These are phyloP conservation scores for Komagataella pastoris DNA, from an alignment of 805 yeast species.

Conservation along the genomic window DNA sequence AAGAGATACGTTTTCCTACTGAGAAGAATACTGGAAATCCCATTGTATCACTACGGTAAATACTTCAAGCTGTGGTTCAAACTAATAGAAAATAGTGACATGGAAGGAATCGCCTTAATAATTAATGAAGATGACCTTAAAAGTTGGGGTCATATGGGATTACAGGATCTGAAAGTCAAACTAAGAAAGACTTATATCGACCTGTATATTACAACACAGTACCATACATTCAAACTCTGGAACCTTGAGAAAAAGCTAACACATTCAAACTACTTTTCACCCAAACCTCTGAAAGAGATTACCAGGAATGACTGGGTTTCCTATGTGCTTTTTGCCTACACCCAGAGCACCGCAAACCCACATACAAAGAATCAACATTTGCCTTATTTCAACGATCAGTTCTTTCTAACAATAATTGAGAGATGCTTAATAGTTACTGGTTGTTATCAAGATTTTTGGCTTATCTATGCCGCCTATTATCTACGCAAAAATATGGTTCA, in stretches of 20 bases:
- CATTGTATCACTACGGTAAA: constrained; percentile 37
- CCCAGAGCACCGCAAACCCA: neutral
- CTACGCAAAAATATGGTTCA: constrained; percentile 16
- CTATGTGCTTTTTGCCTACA: constrained; percentile 30
- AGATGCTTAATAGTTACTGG: constrained; percentile 34
- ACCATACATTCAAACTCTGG: constrained; percentile 32
- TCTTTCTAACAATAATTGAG: constrained; percentile 25
- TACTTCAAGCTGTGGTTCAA: constrained; percentile 26
- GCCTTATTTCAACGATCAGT: constrained; percentile 10
- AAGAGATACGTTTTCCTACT: constrained; percentile 27
- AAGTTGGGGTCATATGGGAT: constrained; percentile 4
- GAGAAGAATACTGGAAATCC: constrained; percentile 38
- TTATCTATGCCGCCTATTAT: constrained; percentile 31
- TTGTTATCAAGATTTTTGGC: constrained; percentile 33
- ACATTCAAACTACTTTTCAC: neutral
- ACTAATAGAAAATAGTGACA: constrained; percentile 20
- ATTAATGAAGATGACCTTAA: constrained; percentile 9
- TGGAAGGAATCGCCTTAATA: constrained; percentile 12
- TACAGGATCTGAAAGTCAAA: constrained; percentile 19
- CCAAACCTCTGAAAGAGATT: constrained; percentile 13
- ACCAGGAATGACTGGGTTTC: constrained; percentile 41
- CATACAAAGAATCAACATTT: constrained; percentile 8
- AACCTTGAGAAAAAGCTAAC: constrained; percentile 29
- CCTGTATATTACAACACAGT: constrained; percentile 41
- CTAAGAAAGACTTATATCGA: constrained; percentile 37